A percentile compares a stretch with the other conserved stretches of the same genome.
These are phyloP conservation scores for Styphnolobium japonicum DNA, from an alignment of 306 rosid genomes.

Conservation along the genomic window DNA sequence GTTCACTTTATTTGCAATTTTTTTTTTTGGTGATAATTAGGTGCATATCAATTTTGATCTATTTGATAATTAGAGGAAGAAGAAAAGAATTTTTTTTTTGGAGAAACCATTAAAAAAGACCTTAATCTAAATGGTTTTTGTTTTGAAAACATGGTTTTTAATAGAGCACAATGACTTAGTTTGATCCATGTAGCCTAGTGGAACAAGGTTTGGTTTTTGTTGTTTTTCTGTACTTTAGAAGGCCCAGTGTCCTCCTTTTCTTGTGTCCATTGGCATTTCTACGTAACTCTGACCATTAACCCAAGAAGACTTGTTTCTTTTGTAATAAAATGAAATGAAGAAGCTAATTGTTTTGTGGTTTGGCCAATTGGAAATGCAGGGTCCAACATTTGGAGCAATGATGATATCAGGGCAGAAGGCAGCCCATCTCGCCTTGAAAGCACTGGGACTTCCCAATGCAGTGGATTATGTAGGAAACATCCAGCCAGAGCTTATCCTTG, in stretches of 20 bases:
- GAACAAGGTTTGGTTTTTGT: background rate
- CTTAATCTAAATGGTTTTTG: too few relatives aligned
- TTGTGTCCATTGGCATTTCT: too few relatives aligned
- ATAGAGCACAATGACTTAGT: too few relatives aligned
- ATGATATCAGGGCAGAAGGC: constrained; percentile 94
- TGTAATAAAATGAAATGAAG: background rate
- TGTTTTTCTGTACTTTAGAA: too few relatives aligned
- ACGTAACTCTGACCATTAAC: too few relatives aligned
- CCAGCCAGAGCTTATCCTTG: constrained; percentile 65
- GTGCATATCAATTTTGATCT: background rate
- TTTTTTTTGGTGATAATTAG: background rate
- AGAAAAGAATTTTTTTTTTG: too few relatives aligned
- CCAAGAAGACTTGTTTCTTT: background rate
- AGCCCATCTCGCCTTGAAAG: constrained; percentile 70
- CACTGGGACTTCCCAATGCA: constrained; percentile 54
- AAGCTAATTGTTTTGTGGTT: background rate
- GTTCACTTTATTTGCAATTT: background rate
- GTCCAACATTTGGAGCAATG: constrained; percentile 96
- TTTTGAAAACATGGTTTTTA: too few relatives aligned
- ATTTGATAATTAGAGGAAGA: background rate
- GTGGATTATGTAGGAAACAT: constrained; percentile 36
- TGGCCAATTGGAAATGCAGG: constrained; percentile 38
- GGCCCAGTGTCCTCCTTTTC: too few relatives aligned
- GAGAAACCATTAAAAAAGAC: too few relatives aligned
- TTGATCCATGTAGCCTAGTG: background rate